Evolutionary conservation across 768 basidiomycete species (phyloP), one percentile per base, ranked within the genome.

Genomic region (Pluteus cervinus): DNA sequence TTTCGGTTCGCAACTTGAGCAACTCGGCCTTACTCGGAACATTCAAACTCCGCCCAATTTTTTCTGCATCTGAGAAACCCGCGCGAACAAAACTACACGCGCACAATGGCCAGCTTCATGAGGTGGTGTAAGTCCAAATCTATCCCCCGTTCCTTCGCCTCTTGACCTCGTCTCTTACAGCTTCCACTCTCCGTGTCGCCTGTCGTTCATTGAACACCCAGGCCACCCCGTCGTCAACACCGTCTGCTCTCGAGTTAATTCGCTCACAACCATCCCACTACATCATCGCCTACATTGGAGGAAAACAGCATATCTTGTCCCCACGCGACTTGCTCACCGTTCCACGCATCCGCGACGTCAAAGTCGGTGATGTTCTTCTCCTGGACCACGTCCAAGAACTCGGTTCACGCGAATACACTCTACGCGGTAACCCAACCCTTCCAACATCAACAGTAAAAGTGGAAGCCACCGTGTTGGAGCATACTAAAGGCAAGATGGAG

Each of bases 401-500:
- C 34, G 96, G 96, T 47, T 93, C 92, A 34, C 80, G 93, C 49
- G 92, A 97, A 59, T 97, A 84, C 65, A 91, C 90, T 20, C 69
- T 99, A 21, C 82, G 88, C 40, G 80, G 88, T 30, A 76, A 78
- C 49, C 82, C 89, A 1, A 60, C 68, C 52, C 73, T 96, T 24
- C 76, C 86, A 0, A 52, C 74, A 4, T 65, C 69, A 39, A 67
- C 73, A 25, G 79, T 96, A 47, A 71, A 71, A 43, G 83, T 93
- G 26, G 69, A 84, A 47, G 83, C 92, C 12, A 96, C 89, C 15
- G 91, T 99, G n/a, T 63, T 98, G 31, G 96, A 99, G 62, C 94
- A 99, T 56, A 98, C 96, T 29, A 97, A 93, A 60, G 87, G 90
- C 6, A 73, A 75, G 37, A 85, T 98, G 86, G 86, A 94, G 62